Percentiles rank a stretch among this genome's conserved stretches.
Evolutionary conservation across 345 rosid species (phyloP).

Genomic region (Eucalyptus viminalis): DNA sequence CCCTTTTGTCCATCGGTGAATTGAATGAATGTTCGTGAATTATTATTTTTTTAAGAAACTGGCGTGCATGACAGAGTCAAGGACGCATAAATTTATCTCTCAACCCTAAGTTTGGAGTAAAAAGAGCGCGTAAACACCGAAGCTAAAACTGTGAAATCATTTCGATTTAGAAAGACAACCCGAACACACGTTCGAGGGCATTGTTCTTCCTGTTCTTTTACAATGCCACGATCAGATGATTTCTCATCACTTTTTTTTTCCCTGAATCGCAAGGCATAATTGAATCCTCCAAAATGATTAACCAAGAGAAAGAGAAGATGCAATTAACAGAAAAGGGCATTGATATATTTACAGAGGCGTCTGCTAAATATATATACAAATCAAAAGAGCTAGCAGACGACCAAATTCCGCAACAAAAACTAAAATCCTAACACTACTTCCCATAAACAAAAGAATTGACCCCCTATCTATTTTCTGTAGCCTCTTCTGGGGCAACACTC

Average conservation of each 20-base stretch:
- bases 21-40: neutral
- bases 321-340: neutral
- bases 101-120: neutral
- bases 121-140: neutral
- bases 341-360: neutral
- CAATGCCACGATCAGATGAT: neutral
- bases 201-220: neutral
- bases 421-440: neutral
- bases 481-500: conserved; percentile 12
- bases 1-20: neutral
- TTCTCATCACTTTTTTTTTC: neutral
- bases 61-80: neutral
- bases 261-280: neutral
- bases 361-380: conserved; percentile 16
- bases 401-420: neutral
- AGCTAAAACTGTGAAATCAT: neutral
- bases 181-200: neutral
- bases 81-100: neutral
- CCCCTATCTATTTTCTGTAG: neutral
- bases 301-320: neutral
- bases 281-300: neutral
- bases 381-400: conserved; percentile 6
- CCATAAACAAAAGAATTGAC: neutral
- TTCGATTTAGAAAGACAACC: neutral
- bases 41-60: neutral